Evolutionary conservation across 2,329 filamentous ascomycete genomes (phyloP), one percentile per base, ranked within the genome.

Genomic region (Geosmithia putterillii): DNA sequence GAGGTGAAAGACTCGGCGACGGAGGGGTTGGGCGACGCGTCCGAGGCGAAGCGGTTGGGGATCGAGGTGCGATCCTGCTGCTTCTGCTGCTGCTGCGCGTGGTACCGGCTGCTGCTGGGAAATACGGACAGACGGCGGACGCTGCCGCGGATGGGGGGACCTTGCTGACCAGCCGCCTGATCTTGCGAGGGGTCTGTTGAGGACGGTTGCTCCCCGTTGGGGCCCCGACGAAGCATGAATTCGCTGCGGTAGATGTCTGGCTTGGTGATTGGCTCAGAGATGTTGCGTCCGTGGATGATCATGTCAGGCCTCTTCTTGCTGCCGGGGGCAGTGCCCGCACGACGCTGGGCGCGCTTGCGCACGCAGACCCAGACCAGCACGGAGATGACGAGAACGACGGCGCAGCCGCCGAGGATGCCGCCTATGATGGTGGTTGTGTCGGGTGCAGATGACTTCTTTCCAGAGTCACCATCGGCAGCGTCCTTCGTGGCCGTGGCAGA

Each of bases 221-320:
- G n/a, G 49, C 18, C 4, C 17, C 14, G 3, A 17, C 52, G 66
- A 52, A 66, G 70, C 36, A 71, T 68, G 51, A 78, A 78, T 52
- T 78, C 74, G 34, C 65, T 68, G 42, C 73, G 67, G 46, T 69
- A 61, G 34, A 57, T 57, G 51, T 63, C 59, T 19, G 59, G 52
- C 44, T 61, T 55, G 40, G 72, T 60, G 45, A 81, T 66, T 46
- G 80, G 66, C 51, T 79, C 70, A 48, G 73, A 78, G 50, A 80
- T 70, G 52, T 77, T 66, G 51, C 19, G 34, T 9, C 19, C 41
- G 34, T 43, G 42, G 10, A 32, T n/a, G 41, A 21, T 2, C 36
- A 32, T 43, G 3, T 28, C 36, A 7, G 42, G 21, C n/a, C 21
- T 37, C 19, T 37, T n/a, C n/a, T n/a, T n/a, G 20, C 10, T n/a